phyloP scores from a whole-genome alignment of 73 alveolate species.

The Tetrahymena malaccensis region DNA sequence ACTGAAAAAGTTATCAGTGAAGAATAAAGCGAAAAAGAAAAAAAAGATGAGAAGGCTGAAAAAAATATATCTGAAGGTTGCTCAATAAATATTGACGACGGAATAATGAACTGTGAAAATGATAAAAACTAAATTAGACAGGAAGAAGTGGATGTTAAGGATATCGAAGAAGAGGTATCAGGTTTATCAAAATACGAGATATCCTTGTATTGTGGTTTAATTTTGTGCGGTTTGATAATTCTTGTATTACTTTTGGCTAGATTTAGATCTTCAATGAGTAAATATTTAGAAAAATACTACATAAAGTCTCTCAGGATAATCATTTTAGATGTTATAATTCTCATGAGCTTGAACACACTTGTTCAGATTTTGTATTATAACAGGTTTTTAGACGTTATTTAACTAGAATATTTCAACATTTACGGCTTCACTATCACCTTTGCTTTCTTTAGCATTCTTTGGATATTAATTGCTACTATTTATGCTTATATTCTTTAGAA shows the following conservation, averaged over 20 bases:
- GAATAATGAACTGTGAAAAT: background rate
- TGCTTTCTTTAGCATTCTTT: background rate
- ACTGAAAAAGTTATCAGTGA: background rate
- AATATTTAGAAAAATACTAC: background rate
- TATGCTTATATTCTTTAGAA: background rate
- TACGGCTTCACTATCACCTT: background rate
- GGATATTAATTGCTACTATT: background rate
- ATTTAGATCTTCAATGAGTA: background rate
- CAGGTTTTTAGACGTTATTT: background rate
- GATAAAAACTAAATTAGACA: background rate
- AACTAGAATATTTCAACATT: background rate
- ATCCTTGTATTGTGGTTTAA: background rate
- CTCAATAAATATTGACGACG: background rate
- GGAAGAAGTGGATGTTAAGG: background rate
- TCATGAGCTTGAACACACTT: background rate
- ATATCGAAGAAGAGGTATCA: background rate
- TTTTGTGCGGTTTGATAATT: background rate
- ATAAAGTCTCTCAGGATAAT: background rate
- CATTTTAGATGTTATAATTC: background rate
- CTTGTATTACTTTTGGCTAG: background rate
- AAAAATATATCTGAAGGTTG: background rate
- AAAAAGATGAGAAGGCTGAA: background rate
- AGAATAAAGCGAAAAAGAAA: background rate
- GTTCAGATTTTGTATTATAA: background rate
- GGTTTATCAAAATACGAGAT: background rate